Evolutionary conservation across 352 stramenopile species (phyloP), one percentile per base, ranked within the genome.

Genomic region (Phytophthora multivora): DNA sequence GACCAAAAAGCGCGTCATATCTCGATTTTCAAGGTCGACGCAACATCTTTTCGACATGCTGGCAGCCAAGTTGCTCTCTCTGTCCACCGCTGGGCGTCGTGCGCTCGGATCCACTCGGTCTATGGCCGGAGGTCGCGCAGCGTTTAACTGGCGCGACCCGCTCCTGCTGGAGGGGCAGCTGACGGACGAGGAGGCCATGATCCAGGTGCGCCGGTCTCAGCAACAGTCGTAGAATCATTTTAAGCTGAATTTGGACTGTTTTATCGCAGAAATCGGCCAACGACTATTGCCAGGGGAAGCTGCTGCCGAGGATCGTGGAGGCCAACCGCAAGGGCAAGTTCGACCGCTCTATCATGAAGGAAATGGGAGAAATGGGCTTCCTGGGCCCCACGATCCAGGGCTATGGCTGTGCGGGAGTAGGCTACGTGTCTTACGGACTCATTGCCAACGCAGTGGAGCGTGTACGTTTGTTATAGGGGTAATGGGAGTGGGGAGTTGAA

Each of bases 351-450:
- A 97, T 99, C 59, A 98, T 99, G 91, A 85, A 84, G 46, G 89
- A 98, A 75, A 96, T 98, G 81, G 96, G 96, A 21, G 74, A 93
- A 43, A 88, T 98, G 73, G 97, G 97, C 28, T 90, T 99, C 43
- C 72, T 99, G 2, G 97, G 97, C 57, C 75, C 91, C 5, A 99
- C 96, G 8, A 94, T 99, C 47, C 51, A 97, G 51, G 88, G 89
- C 28, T 99, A 99, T 80, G 97, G 96, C 47, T 98, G 97, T 51
- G 75, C 90, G 8, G 96, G 95, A 13, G 79, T 98, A 28, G 89
- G 89, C 28, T 99, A 99, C 75, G 97, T 99, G 18, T 94, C 89
- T 23, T 99, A 99, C 69, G 97, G 97, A 12, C 70, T 99, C 11
- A 97, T 99, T 50, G 95, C 97, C 9, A 97, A 97, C 16, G 97